phyloP scores from a whole-genome alignment of 129 eudicot genomes.

The Lonicera japonica region DNA sequence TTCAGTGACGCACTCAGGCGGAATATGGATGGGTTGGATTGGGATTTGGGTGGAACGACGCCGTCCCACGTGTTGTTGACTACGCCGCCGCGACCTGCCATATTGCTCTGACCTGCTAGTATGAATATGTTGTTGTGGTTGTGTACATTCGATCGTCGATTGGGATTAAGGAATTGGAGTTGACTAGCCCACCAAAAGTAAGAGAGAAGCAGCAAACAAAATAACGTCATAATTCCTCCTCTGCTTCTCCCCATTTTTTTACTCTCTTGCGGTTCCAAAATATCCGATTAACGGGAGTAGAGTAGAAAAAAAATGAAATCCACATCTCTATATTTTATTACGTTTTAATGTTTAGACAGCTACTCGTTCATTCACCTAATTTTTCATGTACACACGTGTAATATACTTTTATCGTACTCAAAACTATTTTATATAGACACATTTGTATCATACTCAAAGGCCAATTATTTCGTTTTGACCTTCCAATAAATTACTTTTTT shows the following conservation, averaged over 20 bases:
- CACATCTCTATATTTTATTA: no score
- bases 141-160: neutral
- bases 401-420: no score
- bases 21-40: conserved; percentile 33
- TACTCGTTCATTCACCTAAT: no score
- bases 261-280: no score
- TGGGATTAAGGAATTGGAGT: neutral
- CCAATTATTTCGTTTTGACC: no score
- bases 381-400: no score
- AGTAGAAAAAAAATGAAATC: no score
- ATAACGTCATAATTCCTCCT: neutral
- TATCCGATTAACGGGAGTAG: no score
- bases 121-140: conserved; percentile 44
- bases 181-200: neutral
- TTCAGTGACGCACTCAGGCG: conserved; percentile 35
- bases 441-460: no score
- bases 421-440: no score
- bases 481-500: no score
- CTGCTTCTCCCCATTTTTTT: neutral
- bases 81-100: conserved; percentile 68
- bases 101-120: conserved; percentile 66
- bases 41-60: conserved; percentile 21
- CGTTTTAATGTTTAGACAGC: no score
- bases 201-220: neutral
- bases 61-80: conserved; percentile 32